phyloP scores from a whole-genome alignment of 352 stramenopile species.

The Discostella stelligera region DNA sequence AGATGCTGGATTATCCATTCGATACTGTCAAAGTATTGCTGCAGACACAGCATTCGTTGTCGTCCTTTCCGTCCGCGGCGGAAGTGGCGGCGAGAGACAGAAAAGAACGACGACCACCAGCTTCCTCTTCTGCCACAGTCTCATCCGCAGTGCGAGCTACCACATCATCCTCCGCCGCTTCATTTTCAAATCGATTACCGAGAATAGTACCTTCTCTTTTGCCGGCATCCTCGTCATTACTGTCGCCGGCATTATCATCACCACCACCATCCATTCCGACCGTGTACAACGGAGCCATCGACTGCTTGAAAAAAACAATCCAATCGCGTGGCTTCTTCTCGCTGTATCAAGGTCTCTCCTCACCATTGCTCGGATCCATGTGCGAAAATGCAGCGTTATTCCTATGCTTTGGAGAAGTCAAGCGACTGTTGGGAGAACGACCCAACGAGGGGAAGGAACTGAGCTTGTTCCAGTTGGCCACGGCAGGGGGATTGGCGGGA shows the following conservation, averaged over 20 bases:
- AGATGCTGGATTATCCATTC: slow-evolving; percentile 62
- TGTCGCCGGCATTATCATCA: neutral
- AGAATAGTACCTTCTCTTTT: slow-evolving; percentile 6
- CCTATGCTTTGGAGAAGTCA: slow-evolving; percentile 44
- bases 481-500: slow-evolving; percentile 54
- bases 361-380: slow-evolving; percentile 54
- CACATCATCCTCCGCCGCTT: neutral
- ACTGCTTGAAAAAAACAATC: slow-evolving; percentile 54
- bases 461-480: slow-evolving; percentile 45
- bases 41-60: slow-evolving; percentile 44
- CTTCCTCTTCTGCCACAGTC: neutral
- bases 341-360: slow-evolving; percentile 51
- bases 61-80: neutral
- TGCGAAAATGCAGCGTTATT: slow-evolving; percentile 61
- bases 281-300: slow-evolving; percentile 49
- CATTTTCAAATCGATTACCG: neutral
- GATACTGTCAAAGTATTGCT: slow-evolving; percentile 64
- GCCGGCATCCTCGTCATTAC: neutral
- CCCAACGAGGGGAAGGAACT: slow-evolving; percentile 39
- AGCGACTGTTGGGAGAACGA: slow-evolving; percentile 41
- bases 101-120: neutral
- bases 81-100: neutral
- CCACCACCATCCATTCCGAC: neutral
- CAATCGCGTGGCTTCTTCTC: slow-evolving; percentile 44
- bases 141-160: slow-evolving; percentile 10